Evolutionary conservation across 2,329 filamentous ascomycete genomes (phyloP), one percentile per base, ranked within the genome.

Genomic region (Apiospora koreana): DNA sequence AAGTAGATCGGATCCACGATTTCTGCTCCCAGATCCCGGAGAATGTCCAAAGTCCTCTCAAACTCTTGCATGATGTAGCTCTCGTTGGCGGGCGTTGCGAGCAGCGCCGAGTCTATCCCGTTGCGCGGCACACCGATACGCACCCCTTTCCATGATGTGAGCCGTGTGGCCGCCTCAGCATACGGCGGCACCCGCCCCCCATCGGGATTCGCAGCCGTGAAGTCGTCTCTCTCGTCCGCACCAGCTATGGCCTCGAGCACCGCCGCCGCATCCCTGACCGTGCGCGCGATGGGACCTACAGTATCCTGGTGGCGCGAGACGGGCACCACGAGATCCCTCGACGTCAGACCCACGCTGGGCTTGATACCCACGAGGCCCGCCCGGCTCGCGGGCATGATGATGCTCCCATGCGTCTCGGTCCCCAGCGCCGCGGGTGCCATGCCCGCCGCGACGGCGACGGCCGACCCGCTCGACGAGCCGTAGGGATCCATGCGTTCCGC

Each of bases 401-500:
- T 73, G 72, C 2, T 35, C 8, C 50, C 50, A 18, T 58, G 31
- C 16, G 50, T 58, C 50, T 58, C 50, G 16, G 50, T 58, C 0
- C 50, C 50, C 16, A 58, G 5, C 2, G 50, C 50, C 2, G 31
- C 18, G 7, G 50, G 25, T 1, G 50, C 50, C 50, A 35, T 28
- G 7, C 31, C 31, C 0, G 31, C 31, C 16, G 25, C 12, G 5
- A 71, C 69, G 1, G 69, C 65, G 2, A 72, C 69, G 10, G 46
- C 69, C 28, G 69, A 72, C 12, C 70, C 70, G n/a, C 70, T 64
- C 23, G 69, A 71, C 8, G 38, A 41, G 9, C 38, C 38, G 38
- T 41, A 84, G 0, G 91, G 90, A 74, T 91, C 88, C 76, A 91
- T 87, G 7, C 85, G 80, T 0, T 86, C 85, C 74, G 86, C 88